Evolutionary conservation across 2,329 filamentous ascomycete genomes (phyloP), one percentile per base, ranked within the genome.

Genomic region (Ramichloridium luteum): DNA sequence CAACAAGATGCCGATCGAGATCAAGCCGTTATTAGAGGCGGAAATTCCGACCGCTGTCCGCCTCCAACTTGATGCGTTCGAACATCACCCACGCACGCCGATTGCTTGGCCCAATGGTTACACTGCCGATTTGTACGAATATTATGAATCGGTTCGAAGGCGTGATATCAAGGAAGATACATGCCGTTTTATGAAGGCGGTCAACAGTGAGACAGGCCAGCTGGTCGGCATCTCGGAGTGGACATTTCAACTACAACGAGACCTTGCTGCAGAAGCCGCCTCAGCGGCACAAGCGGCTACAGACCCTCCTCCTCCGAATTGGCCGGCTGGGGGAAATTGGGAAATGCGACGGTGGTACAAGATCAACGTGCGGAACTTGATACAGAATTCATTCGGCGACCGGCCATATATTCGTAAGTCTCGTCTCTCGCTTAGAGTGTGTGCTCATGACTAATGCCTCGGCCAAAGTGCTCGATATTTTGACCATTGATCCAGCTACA

Each of bases 51-150:
- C 31, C 15, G 43, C 38, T 28, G 35, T 41, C 13, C 31, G 27
- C 14, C 13, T 49, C 28, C 39, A 48, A 30, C 34, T 46, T 3
- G 46, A 44, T 34, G 45, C 48, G n/a, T 49, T 51, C 36, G 22
- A 31, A 9, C 9, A 29, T 6, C 47, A 48, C 30, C 47, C 45
- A 11, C 30, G 45, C n/a, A 45, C 41, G 2, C 42, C 43, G 1
- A 47, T 47, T 32, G 18, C 46, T 11, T 50, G 43, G 39, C 44
- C 43, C 4, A 26, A 34, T 17, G 44, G 46, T 26, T 45, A 45
- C 28, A 46, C 43, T 8, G 17, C 25, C 15, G 46, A 48, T 28
- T 26, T 46, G n/a, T 43, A 48, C 35, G 40, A 44, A 4, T 48
- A 31, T 33, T 38, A 45, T 27, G 34, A 39, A 30, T 16, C 28